Evolutionary conservation across 495 filamentous ascomycete genomes (phyloP), one percentile per base, ranked within the genome.

Genomic region (Penicillium coprophilum): DNA sequence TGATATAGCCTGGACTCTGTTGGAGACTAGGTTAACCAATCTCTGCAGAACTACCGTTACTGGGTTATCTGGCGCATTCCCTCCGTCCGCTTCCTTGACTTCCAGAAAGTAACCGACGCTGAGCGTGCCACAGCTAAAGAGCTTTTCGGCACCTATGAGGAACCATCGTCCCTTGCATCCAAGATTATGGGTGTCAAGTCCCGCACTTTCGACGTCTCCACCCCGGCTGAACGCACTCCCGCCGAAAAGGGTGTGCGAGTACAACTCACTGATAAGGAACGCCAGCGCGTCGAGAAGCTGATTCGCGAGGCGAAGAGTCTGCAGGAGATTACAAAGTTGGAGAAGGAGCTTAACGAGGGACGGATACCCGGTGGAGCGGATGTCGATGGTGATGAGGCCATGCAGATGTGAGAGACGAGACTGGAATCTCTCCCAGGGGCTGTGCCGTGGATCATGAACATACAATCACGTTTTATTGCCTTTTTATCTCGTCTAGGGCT

Each of bases 161-260:
- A 87, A 59, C 94, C 92, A 3, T 89, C 91, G 0, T 84, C 86
- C 13, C 80, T 97, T 19, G 93, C 92, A 34, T 84, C 84, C 30
- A 89, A 92, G 87, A 95, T 96, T 68, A 88, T 94, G 81, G 87
- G 88, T 48, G 76, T 88, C 76, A 95, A 95, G 77, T 92, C 91
- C 51, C 86, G 83, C 65, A 87, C 86, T 0, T 92, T 93, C 67
- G 88, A 91, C 63, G 75, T 87, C 6, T 71, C 86, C 2, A 72
- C 78, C n/a, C 68, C 65, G 43, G 59, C 64, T 53, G 68, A 76
- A 59, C 64, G 64, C 43, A 70, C 70, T 4, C 57, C 77, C 17
- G 71, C 78, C 9, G 83, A 86, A 39, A 90, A 87, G 71, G 81
- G 87, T 38, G 85, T 88, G 51, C 73, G 85, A 1, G 79, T 89